phyloP scores from a whole-genome alignment of 495 filamentous ascomycete genomes.

The Thermochaetoides thermophila region DNA sequence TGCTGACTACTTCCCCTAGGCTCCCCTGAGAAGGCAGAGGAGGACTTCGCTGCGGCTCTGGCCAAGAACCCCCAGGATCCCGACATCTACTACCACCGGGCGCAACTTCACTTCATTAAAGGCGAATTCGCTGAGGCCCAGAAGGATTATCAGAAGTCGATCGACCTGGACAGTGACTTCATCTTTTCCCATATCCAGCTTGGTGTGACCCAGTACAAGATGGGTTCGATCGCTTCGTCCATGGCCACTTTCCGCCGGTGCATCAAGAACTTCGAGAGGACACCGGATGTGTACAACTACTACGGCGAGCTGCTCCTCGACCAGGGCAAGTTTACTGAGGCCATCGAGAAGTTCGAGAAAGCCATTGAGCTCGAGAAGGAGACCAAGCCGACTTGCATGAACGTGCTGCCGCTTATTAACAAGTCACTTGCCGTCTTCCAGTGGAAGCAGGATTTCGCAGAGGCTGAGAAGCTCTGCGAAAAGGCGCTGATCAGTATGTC shows the following conservation, averaged over 20 bases:
- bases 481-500: constrained; percentile 90
- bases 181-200: constrained; percentile 99
- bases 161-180: constrained; percentile 86
- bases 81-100: constrained; percentile 98
- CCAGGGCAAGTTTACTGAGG: constrained; percentile 87
- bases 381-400: constrained; percentile 85
- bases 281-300: constrained; percentile 98
- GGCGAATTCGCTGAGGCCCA: constrained; percentile 83
- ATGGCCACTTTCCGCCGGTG: constrained; percentile 97
- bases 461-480: constrained; percentile 91
- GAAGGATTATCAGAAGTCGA: constrained; percentile 98
- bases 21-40: constrained; percentile 69
- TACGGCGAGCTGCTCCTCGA: constrained; percentile 96
- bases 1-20: constrained; percentile 34
- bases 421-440: constrained; percentile 95
- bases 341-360: constrained; percentile 95
- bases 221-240: constrained; percentile 92
- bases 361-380: constrained; percentile 96
- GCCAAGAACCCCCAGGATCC: constrained; percentile 77
- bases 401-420: constrained; percentile 94
- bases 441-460: constrained; percentile 89
- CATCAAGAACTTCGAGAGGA: constrained; percentile 95
- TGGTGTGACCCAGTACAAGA: constrained; percentile 99
- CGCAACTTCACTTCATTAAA: constrained; percentile 96
- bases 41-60: constrained; percentile 78